Evolutionary conservation across 306 rosid genomes (phyloP).

Genomic region (Pterocarpus macrocarpus): DNA sequence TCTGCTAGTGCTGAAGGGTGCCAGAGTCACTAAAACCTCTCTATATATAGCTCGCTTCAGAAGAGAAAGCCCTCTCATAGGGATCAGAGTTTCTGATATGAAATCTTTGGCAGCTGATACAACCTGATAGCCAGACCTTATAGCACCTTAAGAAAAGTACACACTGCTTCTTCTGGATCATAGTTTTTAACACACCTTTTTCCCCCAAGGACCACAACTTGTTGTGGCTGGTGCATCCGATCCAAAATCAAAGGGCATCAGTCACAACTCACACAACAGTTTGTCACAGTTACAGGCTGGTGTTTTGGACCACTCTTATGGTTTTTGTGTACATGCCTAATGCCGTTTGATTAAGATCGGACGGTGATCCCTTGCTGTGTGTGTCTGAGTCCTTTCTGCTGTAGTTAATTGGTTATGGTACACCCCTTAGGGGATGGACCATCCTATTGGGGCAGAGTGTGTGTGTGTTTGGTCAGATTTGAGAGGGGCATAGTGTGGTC

Average conservation of each 20-base stretch:
- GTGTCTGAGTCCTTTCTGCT: conserved; percentile 34
- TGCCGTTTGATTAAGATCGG: background rate
- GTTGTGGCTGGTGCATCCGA: background rate
- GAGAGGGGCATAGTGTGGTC: conserved; percentile 54
- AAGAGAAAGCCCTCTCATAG: conserved; percentile 24
- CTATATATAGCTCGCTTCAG: no score
- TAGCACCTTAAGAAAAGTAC: conserved; percentile 47
- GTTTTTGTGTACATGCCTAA: no score
- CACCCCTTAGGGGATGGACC: conserved; percentile 47
- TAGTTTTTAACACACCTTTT: background rate
- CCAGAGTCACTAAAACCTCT: background rate
- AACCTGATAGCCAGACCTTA: conserved; percentile 37
- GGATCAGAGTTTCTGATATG: conserved; percentile 34
- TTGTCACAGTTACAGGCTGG: background rate
- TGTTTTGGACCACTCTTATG: conserved; percentile 47
- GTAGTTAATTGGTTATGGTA: conserved; percentile 24
- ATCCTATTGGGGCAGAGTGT: conserved; percentile 37
- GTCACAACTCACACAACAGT: background rate
- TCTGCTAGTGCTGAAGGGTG: conserved; percentile 39
- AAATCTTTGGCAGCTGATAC: conserved; percentile 36
- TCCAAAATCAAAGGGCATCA: background rate
- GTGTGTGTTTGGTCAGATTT: conserved; percentile 1
- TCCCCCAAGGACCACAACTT: conserved; percentile 51
- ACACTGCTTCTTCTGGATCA: conserved; percentile 3
- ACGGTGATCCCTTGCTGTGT: conserved; percentile 32